phyloP scores from a whole-genome alignment of 495 filamentous ascomycete genomes.

The Schizothecium vesticola region DNA sequence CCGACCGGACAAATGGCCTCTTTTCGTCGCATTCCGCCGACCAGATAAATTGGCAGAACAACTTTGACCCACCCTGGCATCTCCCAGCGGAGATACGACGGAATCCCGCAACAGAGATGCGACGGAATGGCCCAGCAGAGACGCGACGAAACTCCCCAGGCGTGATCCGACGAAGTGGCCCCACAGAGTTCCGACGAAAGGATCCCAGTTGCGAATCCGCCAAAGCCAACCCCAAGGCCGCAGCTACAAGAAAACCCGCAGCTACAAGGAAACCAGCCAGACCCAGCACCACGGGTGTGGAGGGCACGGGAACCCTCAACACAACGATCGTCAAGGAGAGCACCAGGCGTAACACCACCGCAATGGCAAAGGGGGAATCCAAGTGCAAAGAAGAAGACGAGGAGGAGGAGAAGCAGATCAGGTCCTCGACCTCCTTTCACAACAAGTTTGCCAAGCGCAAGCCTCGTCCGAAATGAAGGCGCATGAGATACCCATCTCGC shows the following conservation, averaged over 20 bases:
- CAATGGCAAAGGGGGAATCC: not conserved
- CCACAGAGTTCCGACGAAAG: not conserved
- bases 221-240: not conserved
- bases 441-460: not conserved
- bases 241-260: too few relatives aligned
- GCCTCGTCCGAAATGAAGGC: not conserved
- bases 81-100: not conserved
- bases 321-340: not conserved
- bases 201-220: not conserved
- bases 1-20: not conserved
- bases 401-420: not conserved
- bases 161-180: not conserved
- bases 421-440: not conserved
- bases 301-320: not conserved
- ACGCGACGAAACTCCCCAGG: not conserved
- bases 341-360: too few relatives aligned
- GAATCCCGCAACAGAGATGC: not conserved
- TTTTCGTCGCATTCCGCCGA: not conserved
- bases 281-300: not conserved
- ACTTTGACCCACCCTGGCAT: not conserved
- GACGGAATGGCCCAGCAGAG: not conserved
- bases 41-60: not conserved
- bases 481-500: too few relatives aligned
- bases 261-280: not conserved
- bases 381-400: not conserved